Evolutionary conservation across 2,329 filamentous ascomycete genomes (phyloP), one percentile per base, ranked within the genome.

Genomic region (Fusarium cyanostomum): DNA sequence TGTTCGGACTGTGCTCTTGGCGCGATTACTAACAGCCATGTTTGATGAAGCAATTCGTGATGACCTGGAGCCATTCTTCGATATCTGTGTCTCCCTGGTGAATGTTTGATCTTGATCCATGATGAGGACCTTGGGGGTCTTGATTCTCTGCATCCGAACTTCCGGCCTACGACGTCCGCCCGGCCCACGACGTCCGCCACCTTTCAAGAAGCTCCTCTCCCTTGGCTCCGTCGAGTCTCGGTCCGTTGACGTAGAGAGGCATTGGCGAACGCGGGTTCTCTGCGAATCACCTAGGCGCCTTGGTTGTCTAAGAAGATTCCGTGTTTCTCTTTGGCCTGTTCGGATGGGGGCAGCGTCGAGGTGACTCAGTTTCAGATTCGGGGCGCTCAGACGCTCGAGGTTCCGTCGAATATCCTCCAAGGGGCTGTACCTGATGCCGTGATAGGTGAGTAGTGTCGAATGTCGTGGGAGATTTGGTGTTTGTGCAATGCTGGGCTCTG

Each of bases 281-380:
- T 45, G 28, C 16, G 9, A 33, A 21, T 21, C 21, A 60, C 55
- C 56, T 35, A 49, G 15, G 9, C 51, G 43, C 42, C 55, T 58
- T 58, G 43, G 16, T 12, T 13, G 26, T 24, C 34, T 38, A 48
- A 46, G 55, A 28, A 21, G 16, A 30, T 33, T 46, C 45, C 56
- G 45, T 54, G 41, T 34, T 31, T 53, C 41, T 38, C 41, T 34
- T 13, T 34, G 33, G 18, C 21, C 34, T 44, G 31, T 35, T 44
- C 13, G 37, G 49, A 52, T 37, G 52, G 42, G 53, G 53, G 57
- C 62, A 35, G 34, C 41, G 53, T 66, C 59, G 42, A 44, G 34
- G 63, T 66, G 55, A 66, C 63, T 66, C 63, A 66, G 63, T 66
- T 66, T 66, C 62, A 66, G 59, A 56, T 64, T 64, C 39, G 50